Percentiles rank a stretch among this genome's conserved stretches.
Evolutionary conservation across 2,329 filamentous ascomycete species (phyloP).

Genomic region (Trichoderma citrinoviride): DNA sequence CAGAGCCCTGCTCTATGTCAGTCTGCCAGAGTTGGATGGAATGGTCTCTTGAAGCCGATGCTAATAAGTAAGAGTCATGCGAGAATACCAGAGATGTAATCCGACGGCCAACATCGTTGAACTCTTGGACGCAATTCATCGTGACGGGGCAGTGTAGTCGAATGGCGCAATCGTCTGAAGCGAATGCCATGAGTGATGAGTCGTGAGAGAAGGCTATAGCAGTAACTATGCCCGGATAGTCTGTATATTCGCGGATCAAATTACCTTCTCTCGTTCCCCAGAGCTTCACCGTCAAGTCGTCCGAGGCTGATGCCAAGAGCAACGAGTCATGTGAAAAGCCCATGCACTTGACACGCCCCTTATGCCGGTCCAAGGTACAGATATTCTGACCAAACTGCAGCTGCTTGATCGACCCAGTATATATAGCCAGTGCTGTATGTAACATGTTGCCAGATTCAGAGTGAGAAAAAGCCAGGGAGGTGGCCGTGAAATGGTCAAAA

Average conservation of each 20-base stretch:
- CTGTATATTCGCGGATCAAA: not conserved
- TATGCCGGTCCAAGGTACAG: not conserved
- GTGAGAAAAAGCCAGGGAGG: too few relatives aligned
- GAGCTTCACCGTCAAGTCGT: not conserved
- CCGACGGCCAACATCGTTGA: rapidly evolving
- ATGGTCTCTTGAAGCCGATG: rapidly evolving
- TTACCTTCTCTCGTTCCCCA: not conserved
- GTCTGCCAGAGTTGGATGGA: not conserved
- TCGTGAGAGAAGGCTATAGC: not conserved
- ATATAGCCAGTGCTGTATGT: too few relatives aligned
- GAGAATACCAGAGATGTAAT: not conserved
- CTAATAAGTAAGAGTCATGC: not conserved
- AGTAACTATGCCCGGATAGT: rapidly evolving
- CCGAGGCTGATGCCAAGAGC: not conserved
- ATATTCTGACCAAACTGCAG: not conserved
- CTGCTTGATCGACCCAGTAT: too few relatives aligned
- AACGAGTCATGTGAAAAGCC: not conserved
- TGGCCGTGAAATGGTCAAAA: too few relatives aligned
- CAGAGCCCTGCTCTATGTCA: not conserved
- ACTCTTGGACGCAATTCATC: not conserved
- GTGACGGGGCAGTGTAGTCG: not conserved
- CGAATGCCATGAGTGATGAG: not conserved
- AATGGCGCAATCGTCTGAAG: not conserved
- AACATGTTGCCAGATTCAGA: too few relatives aligned
- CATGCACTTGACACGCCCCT: not conserved